Evolutionary conservation across 371 early-diverging fungal species (phyloP), one percentile per base, ranked within the genome.

Genomic region (Mucor saturninus): DNA sequence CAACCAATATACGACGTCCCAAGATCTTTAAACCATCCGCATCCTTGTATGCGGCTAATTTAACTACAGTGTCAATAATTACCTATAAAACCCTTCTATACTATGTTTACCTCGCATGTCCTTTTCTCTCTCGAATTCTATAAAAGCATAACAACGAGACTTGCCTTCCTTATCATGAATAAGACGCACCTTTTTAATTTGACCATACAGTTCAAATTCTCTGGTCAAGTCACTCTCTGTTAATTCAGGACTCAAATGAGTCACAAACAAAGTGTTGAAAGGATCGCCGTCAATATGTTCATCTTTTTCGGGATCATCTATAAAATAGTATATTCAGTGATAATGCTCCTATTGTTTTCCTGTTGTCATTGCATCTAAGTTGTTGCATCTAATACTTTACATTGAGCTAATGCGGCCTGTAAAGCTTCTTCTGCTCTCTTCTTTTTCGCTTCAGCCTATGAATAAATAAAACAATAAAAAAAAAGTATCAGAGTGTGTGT

Each of bases 111-210:
- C 87, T 65, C 91, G 89, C 91, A 96, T 89, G 67, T 94, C 96
- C 38, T 88, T 83, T 77, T 98, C 98, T 57, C 91, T 83, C 67
- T 94, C 95, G 74, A 85, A 98, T 77, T 98, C 98, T 64, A 98
- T 86, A 72, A 98, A 98, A 1, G 96, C 98, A 69, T 97, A 98
- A 43, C 97, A 96, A 62, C 93, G 89, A 11, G 93, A 86, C 64
- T 92, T 88, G 3, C 86, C 85, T 31, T 83, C 75, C 64, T 71
- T 60, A 54, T 88, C 85, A 56, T 81, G 79, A 15, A 95, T 91
- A 61, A 96, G 85, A 53, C 87, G 83, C 84, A 93, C 93, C 64
- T 86, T 83, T 68, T 87, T 88, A 42, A 97, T 87, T 11, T 85
- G 86, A 0, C 98, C 98, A 73, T 89, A 97, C 49, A 74, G 64